Percentiles rank a stretch among this genome's conserved stretches.
Evolutionary conservation across 2,329 filamentous ascomycete genomes (phyloP).

Genomic region (Microcera coccophila): DNA sequence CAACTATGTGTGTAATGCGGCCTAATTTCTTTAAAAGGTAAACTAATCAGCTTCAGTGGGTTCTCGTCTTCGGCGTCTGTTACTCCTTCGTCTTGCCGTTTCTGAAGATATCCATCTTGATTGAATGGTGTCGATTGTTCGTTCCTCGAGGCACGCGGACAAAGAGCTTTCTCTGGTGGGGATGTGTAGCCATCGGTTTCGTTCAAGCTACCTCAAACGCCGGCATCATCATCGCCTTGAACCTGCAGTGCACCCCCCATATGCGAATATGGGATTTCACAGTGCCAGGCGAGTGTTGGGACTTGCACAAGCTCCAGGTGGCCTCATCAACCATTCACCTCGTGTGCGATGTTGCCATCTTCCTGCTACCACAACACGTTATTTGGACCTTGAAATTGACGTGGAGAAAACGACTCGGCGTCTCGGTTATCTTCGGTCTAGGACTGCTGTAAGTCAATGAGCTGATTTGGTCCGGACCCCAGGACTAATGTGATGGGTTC

Average conservation of each 20-base stretch:
- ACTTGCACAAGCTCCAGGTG: constrained; percentile 26
- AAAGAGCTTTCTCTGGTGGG: constrained; percentile 34
- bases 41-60: constrained; percentile 18
- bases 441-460: constrained; percentile 26
- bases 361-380: constrained; percentile 29
- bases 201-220: constrained; percentile 30
- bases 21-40: neutral
- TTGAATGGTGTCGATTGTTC: constrained; percentile 42
- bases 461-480: neutral
- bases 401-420: constrained; percentile 28
- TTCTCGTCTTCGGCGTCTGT: constrained; percentile 33
- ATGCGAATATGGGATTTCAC: constrained; percentile 33
- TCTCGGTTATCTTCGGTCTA: constrained; percentile 31
- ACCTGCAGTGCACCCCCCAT: constrained; percentile 33
- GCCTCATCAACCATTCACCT: constrained; percentile 31
- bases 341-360: constrained; percentile 25
- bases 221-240: constrained; percentile 30
- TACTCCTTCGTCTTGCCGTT: constrained; percentile 37
- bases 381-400: constrained; percentile 32
- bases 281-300: constrained; percentile 30
- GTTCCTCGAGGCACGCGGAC: constrained; percentile 19
- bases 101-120: constrained; percentile 39
- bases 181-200: constrained; percentile 26
- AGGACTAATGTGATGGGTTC: neutral
- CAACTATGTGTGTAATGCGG: constrained; percentile 22